Evolutionary conservation across 441 rosid genomes (phyloP).

Genomic region (Adansonia grandidieri): DNA sequence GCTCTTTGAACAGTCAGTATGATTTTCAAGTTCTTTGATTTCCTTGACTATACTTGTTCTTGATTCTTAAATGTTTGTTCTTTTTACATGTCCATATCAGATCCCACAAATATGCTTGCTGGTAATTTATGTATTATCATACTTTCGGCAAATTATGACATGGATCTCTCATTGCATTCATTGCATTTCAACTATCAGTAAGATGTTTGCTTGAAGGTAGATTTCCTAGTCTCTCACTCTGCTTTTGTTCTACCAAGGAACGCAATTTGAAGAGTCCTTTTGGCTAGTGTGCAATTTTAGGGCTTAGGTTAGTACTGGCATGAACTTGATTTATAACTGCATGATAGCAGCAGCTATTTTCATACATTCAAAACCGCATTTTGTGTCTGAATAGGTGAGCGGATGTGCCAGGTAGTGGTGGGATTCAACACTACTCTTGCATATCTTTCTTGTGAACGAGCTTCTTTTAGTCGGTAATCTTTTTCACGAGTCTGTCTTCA

Average conservation of each 20-base stretch:
- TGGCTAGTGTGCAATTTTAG: not conserved
- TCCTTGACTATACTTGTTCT: no score
- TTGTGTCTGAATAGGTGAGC: not conserved
- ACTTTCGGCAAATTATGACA: not conserved
- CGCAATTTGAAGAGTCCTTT: not conserved
- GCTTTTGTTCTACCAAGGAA: no score
- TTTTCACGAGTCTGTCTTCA: not conserved
- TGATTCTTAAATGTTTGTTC: no score
- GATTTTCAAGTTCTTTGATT: no score
- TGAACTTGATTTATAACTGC: not conserved
- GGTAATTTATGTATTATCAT: no score
- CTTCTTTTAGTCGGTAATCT: not conserved
- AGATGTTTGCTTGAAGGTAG: not conserved
- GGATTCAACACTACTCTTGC: not conserved
- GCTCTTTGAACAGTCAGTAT: no score
- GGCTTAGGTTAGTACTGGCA: not conserved
- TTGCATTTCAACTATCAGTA: not conserved
- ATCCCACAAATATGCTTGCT: no score
- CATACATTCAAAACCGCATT: no score
- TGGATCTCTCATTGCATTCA: not conserved
- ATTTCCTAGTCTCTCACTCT: not conserved
- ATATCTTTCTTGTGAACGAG: not conserved
- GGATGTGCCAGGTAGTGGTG: not conserved
- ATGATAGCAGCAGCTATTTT: not conserved
- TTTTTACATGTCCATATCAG: no score